Conservation (phyloP, 208 protist genomes). For the Trypanosoma melophagium region DNA sequence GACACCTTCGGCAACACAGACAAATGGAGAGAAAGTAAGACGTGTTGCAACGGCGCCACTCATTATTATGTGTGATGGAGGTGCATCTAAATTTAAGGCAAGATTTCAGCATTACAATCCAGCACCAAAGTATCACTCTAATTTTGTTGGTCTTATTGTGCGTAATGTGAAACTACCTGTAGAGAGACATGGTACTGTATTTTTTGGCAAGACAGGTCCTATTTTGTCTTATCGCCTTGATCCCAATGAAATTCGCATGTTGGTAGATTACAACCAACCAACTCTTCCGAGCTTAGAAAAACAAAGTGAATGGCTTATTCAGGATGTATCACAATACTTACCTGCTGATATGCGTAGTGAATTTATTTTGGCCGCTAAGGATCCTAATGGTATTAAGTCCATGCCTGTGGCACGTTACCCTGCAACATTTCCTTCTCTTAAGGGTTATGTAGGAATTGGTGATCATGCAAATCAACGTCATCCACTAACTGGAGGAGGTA, state of each 20-base stretch:
- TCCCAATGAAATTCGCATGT: conserved; percentile 70
- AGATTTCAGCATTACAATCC: conserved; percentile 82
- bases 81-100: conserved; percentile 89
- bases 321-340: conserved; percentile 80
- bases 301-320: conserved; percentile 81
- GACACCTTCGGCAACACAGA: conserved; percentile 26
- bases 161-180: conserved; percentile 67
- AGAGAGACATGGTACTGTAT: conserved; percentile 88
- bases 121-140: conserved; percentile 76
- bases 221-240: conserved; percentile 91
- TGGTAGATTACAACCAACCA: conserved; percentile 87
- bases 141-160: conserved; percentile 89
- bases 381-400: conserved; percentile 70
- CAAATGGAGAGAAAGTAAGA: conserved; percentile 37
- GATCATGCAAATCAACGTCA: conserved; percentile 95
- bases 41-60: conserved; percentile 75
- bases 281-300: conserved; percentile 62
- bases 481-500: conserved; percentile 92
- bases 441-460: conserved; percentile 90
- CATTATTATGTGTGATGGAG: conserved; percentile 93
- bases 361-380: conserved; percentile 62
- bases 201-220: conserved; percentile 88
- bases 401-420: conserved; percentile 82
- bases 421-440: conserved; percentile 63
- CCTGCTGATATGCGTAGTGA: conserved; percentile 69